These are phyloP conservation scores for Pistacia integerrima DNA, from an alignment of 345 rosid genomes.

Conservation along the genomic window DNA sequence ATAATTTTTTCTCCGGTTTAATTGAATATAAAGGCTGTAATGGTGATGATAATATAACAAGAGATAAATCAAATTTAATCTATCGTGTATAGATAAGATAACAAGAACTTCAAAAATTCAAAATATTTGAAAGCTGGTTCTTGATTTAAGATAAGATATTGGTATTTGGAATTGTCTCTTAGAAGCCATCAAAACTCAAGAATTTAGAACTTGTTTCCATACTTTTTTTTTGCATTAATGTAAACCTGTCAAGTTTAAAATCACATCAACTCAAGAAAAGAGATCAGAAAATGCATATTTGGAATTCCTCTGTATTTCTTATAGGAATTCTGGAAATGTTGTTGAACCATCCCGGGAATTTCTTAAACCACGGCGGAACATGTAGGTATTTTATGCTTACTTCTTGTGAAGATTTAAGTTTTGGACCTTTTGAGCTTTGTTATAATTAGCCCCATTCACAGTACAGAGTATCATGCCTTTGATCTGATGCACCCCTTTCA, in stretches of 20 bases:
- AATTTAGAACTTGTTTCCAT: too few species aligned
- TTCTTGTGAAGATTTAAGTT: not conserved
- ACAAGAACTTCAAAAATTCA: not conserved
- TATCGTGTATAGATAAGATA: not conserved
- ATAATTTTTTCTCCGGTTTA: too few species aligned
- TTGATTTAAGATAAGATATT: not conserved
- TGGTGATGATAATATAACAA: too few species aligned
- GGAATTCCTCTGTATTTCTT: not conserved
- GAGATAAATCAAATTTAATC: too few species aligned
- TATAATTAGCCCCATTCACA: not conserved
- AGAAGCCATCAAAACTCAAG: not conserved
- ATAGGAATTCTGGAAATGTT: not conserved
- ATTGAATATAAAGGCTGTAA: too few species aligned
- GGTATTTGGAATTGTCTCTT: not conserved
- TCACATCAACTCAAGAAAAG: not conserved
- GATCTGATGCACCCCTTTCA: slow-evolving; percentile 12
- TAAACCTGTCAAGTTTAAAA: not conserved
- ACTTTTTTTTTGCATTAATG: too few species aligned
- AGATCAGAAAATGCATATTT: not conserved
- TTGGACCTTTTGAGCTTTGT: not conserved
- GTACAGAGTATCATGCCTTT: not conserved
- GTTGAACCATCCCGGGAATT: slow-evolving; percentile 6
- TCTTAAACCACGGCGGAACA: not conserved
- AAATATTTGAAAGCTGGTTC: not conserved
- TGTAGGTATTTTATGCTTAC: not conserved